Evolutionary conservation across 2,329 filamentous ascomycete species (phyloP).

Genomic region (Apiospora sp.): DNA sequence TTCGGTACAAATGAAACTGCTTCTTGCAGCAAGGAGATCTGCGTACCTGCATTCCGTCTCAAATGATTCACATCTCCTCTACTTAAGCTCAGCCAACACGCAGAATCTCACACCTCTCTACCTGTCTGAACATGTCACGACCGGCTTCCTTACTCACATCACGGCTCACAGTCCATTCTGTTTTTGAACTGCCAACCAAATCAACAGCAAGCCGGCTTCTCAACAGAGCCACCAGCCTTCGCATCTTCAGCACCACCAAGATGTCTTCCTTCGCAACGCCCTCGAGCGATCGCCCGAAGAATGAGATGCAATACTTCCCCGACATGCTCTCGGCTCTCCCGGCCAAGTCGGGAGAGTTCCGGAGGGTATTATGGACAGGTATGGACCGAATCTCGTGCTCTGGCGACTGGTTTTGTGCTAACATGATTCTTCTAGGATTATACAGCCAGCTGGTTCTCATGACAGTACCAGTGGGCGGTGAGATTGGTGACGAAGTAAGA

Average conservation of each 20-base stretch:
- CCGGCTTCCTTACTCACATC: not conserved
- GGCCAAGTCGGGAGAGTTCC: constrained; percentile 63
- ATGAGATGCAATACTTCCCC: constrained; percentile 69
- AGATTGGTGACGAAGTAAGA: constrained; percentile 71
- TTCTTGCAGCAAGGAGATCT: not conserved
- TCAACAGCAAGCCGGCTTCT: not conserved
- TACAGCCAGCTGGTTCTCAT: constrained; percentile 71
- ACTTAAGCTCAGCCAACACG: not conserved
- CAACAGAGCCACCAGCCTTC: not conserved
- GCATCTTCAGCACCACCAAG: constrained; percentile 25
- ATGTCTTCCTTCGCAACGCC: constrained; percentile 43
- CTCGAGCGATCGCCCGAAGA: constrained; percentile 50
- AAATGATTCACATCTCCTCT: not conserved
- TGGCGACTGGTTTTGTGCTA: not conserved
- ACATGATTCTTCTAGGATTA: constrained; percentile 48
- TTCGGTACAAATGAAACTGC: not conserved
- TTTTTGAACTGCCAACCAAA: too few relatives aligned
- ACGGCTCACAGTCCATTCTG: not conserved
- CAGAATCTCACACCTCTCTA: not conserved
- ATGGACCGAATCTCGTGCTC: not conserved
- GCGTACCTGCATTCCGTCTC: not conserved
- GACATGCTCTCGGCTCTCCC: constrained; percentile 61
- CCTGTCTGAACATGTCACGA: not conserved
- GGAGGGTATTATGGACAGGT: constrained; percentile 67
- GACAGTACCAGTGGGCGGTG: constrained; percentile 68